Evolutionary conservation across 2,329 filamentous ascomycete species (phyloP).

Genomic region (Pyrenochaeta sp.): DNA sequence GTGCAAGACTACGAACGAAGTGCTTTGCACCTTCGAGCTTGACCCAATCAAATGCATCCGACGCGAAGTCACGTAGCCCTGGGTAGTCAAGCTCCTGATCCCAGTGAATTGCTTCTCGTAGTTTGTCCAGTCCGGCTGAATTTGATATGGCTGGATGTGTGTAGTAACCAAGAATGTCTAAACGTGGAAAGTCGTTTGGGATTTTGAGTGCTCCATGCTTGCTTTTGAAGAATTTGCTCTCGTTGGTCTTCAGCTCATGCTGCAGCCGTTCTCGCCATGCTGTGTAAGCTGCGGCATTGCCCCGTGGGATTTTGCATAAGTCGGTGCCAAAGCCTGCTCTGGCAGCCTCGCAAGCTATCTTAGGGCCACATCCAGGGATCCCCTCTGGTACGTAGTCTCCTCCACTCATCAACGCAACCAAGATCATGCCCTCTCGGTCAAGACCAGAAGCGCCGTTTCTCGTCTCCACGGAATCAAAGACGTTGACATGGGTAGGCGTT

Average conservation of each 20-base stretch:
- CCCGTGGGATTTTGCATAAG: constrained; percentile 70
- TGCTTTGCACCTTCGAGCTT: constrained; percentile 81
- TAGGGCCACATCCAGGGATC: constrained; percentile 85
- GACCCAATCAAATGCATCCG: constrained; percentile 86
- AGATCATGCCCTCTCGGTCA: constrained; percentile 86
- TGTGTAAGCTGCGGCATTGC: constrained; percentile 66
- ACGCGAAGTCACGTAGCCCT: constrained; percentile 75
- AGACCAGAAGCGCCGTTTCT: constrained; percentile 66
- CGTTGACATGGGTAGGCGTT: constrained; percentile 81
- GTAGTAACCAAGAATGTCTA: constrained; percentile 83
- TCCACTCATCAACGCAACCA: constrained; percentile 93
- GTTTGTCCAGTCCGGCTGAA: constrained; percentile 60
- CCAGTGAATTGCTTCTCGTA: constrained; percentile 66
- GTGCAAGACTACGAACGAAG: constrained; percentile 80
- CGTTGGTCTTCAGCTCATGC: constrained; percentile 82
- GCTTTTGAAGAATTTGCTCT: constrained; percentile 78
- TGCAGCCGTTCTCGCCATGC: constrained; percentile 76
- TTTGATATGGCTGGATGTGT: constrained; percentile 84
- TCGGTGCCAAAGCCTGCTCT: constrained; percentile 83
- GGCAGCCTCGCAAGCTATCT: constrained; percentile 88
- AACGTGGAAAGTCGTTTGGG: constrained; percentile 81
- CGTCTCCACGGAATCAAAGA: constrained; percentile 73
- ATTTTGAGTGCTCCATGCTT: constrained; percentile 78
- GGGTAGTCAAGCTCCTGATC: constrained; percentile 69
- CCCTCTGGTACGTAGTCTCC: constrained; percentile 93